phyloP scores from a whole-genome alignment of 139 green algal genomes.

The Mesostigma viride region DNA sequence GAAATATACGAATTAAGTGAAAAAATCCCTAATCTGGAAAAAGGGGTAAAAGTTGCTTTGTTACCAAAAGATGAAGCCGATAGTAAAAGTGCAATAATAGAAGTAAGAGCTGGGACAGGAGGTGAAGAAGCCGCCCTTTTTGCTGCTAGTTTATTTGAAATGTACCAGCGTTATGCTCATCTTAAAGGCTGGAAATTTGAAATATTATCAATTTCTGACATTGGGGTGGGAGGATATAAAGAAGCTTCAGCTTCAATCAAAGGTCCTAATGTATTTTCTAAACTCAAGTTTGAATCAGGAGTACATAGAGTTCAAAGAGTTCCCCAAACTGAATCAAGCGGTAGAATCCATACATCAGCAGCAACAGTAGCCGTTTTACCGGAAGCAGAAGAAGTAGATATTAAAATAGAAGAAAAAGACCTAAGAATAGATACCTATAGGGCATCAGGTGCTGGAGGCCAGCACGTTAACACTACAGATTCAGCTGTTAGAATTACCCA shows the following conservation, averaged over 20 bases:
- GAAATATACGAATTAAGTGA: no score
- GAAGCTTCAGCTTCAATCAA: not conserved
- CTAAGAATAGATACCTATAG: conserved; percentile 50
- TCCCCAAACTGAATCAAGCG: not conserved
- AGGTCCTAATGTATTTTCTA: not conserved
- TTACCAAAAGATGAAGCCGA: not conserved
- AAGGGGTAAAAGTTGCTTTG: not conserved
- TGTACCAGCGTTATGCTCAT: conserved; percentile 1
- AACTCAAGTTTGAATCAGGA: not conserved
- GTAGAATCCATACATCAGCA: not conserved
- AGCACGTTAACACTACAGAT: conserved; percentile 67
- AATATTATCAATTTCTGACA: not conserved
- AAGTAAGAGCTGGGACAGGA: conserved; percentile 11
- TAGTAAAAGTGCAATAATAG: not conserved
- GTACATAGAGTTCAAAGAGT: conserved; percentile 7
- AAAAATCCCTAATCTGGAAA: not conserved
- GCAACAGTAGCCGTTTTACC: conserved; percentile 1
- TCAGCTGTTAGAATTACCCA: conserved; percentile 55
- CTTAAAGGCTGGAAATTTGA: not conserved
- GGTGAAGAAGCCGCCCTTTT: conserved; percentile 15
- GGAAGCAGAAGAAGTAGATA: not conserved
- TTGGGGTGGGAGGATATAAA: not conserved
- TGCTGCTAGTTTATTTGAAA: not conserved
- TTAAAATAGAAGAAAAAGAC: conserved; percentile 24
- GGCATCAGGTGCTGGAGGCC: conserved; percentile 47